These are phyloP conservation scores for Penicillium sp. DNA, from an alignment of 2,329 filamentous ascomycete genomes.

Conservation along the genomic window DNA sequence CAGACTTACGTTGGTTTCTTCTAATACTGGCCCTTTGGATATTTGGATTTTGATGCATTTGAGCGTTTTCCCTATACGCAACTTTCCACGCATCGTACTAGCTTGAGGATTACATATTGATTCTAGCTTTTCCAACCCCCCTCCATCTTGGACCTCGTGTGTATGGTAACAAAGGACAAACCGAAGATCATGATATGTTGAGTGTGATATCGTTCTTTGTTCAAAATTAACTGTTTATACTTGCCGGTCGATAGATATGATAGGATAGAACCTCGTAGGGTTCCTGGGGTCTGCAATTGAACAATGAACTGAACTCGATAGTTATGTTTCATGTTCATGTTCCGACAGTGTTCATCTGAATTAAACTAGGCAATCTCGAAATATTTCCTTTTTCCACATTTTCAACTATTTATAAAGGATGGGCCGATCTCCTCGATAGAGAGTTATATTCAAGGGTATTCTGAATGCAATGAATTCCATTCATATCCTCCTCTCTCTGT, in stretches of 20 bases:
- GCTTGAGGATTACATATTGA: constrained; percentile 9
- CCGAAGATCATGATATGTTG: not conserved
- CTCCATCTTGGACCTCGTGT: not conserved
- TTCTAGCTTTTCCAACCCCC: constrained; percentile 8
- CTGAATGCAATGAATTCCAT: not conserved
- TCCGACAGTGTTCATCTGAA: not conserved
- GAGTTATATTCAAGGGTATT: not conserved
- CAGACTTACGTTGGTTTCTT: not conserved
- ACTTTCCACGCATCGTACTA: not conserved
- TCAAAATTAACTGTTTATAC: not conserved
- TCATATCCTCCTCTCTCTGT: not conserved
- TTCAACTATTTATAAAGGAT: not conserved
- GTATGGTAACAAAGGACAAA: not conserved
- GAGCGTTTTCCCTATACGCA: constrained; percentile 19
- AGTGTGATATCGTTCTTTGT: not conserved
- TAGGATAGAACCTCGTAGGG: not conserved
- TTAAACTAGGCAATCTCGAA: not conserved
- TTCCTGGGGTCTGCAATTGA: not conserved
- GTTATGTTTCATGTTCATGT: not conserved
- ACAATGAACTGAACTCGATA: constrained; percentile 1
- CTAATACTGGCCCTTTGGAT: not conserved
- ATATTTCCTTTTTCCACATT: not conserved
- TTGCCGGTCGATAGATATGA: not conserved
- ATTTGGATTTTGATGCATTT: constrained; percentile 20
- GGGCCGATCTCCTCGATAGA: not conserved